Evolutionary conservation across 495 filamentous ascomycete species (phyloP).

Genomic region (Penicillium herquei): DNA sequence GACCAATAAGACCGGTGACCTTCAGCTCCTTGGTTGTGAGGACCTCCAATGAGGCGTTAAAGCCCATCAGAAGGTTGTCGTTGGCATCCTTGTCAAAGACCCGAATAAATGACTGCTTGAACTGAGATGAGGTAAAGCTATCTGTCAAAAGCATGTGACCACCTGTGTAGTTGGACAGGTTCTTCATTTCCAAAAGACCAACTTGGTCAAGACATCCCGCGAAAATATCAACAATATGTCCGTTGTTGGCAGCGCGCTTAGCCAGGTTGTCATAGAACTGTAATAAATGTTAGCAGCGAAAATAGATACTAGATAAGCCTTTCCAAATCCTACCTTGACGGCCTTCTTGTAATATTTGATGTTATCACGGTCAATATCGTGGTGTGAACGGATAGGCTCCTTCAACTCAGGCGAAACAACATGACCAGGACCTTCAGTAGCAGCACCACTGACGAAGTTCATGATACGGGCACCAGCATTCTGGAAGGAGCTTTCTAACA

Average conservation of each 20-base stretch:
- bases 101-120: slow-evolving; percentile 97
- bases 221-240: slow-evolving; percentile 96
- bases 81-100: slow-evolving; percentile 96
- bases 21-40: slow-evolving; percentile 98
- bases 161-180: slow-evolving; percentile 90
- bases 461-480: slow-evolving; percentile 95
- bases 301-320: neutral
- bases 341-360: slow-evolving; percentile 99
- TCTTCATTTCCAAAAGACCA: slow-evolving; percentile 98
- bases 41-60: slow-evolving; percentile 96
- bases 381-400: slow-evolving; percentile 96
- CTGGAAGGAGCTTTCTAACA: slow-evolving; percentile 92
- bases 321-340: slow-evolving; percentile 66
- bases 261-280: slow-evolving; percentile 97
- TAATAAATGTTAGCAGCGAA: slow-evolving; percentile 16
- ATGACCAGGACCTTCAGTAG: slow-evolving; percentile 94
- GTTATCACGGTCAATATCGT: slow-evolving; percentile 98
- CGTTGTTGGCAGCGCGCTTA: slow-evolving; percentile 95
- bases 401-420: slow-evolving; percentile 96
- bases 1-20: slow-evolving; percentile 96
- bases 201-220: slow-evolving; percentile 98
- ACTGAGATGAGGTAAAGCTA: slow-evolving; percentile 98
- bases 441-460: slow-evolving; percentile 93
- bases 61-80: slow-evolving; percentile 96
- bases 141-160: slow-evolving; percentile 99